Evolutionary conservation across 1,284 basidiomycete species (phyloP), one percentile per base, ranked within the genome.

Genomic region (Pholiota adiposa): DNA sequence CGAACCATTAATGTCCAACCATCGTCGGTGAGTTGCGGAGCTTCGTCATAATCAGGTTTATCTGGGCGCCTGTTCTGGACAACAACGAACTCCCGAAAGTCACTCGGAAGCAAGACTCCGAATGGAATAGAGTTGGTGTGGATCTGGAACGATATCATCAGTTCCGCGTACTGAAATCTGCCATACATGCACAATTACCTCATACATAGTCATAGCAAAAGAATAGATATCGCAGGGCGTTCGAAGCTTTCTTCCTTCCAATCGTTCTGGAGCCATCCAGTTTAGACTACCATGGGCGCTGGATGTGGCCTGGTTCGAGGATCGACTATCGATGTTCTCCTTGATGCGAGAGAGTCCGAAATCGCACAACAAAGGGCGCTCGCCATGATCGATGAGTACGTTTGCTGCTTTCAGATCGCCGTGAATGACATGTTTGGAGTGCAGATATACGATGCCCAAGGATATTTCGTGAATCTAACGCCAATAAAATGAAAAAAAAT

Each of bases 361-460:
- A 58, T 74, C 73, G 41, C 68, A 69, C 6, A 75, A 63, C 2
- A 72, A 58, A 8, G 70, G 73, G 18, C 60, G 61, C 29, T 62
- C 66, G n/a, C 61, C 58, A 34, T 73, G 64, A 51, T 70, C 68
- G 40, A 75, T 62, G 25, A 75, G 65, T 1, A 75, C 66, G 58
- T 75, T 75, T 48, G 68, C 68, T 7, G 62, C 69, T 62, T 74
- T 73, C 9, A 74, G 58, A 53, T 74, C 68, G 9, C 70, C 70
- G 54, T 72, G 72, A 9, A 72, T 57, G 29, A 73, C 63, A 9
- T 66, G 56, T 41, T 69, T 58, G 3, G 60, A 59, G 38, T 74
- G 72, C 3, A 74, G 64, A 56, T 72, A 67, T 11, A 62, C 57
- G 21, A 74, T 61, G 4, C 72, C 72, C 7, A 65, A 59, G 11